These are phyloP conservation scores for Sclerotinia minor DNA, from an alignment of 2,329 filamentous ascomycete species.

Conservation along the genomic window DNA sequence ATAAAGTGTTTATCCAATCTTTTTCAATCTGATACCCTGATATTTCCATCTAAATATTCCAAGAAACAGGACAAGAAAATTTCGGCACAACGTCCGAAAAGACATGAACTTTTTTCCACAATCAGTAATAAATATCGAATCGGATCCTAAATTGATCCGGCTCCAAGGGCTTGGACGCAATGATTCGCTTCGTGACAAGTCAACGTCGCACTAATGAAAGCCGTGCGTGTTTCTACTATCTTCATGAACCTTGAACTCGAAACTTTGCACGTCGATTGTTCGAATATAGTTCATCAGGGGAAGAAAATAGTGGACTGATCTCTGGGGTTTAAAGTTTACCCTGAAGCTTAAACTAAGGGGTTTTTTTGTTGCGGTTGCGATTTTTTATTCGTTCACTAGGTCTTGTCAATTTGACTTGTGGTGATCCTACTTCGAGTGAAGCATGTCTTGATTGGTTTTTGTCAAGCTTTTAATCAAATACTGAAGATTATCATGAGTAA, in stretches of 20 bases:
- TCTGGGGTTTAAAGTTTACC: background rate
- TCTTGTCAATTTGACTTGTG: background rate
- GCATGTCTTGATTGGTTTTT: background rate
- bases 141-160: background rate
- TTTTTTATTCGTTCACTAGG: background rate
- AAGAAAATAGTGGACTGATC: background rate
- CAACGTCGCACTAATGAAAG: slow-evolving; percentile 5
- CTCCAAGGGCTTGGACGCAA: background rate
- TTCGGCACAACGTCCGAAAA: background rate
- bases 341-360: background rate
- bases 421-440: background rate
- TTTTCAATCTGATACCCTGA: background rate
- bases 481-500: background rate
- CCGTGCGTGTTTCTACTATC: slow-evolving; percentile 21
- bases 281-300: background rate
- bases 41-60: background rate
- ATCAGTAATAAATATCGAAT: background rate
- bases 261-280: background rate
- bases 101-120: background rate
- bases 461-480: background rate
- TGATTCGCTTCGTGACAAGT: slow-evolving; percentile 14
- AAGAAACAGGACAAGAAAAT: background rate
- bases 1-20: slow-evolving; percentile 5
- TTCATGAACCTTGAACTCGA: slow-evolving; percentile 8
- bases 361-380: background rate